phyloP scores from a whole-genome alignment of 2,329 filamentous ascomycete species.

The Fusarium sp. region DNA sequence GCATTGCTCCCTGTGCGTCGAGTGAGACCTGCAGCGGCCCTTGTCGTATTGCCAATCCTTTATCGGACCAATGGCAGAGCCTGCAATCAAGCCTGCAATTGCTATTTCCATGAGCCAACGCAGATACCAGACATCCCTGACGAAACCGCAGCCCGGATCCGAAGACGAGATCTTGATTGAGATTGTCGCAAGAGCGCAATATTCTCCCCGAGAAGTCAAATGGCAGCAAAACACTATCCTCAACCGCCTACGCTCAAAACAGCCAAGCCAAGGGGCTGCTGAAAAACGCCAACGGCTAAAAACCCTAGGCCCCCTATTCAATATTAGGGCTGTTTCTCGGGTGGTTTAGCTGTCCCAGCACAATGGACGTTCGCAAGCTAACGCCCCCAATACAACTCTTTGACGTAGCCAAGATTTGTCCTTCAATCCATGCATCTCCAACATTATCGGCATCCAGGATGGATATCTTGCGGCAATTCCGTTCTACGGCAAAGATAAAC shows the following conservation, averaged over 20 bases:
- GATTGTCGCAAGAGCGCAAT: neutral
- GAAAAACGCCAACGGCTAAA: slow-evolving; percentile 6
- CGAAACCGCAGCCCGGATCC: slow-evolving; percentile 23
- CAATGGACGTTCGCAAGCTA: slow-evolving; percentile 3
- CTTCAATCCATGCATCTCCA: neutral
- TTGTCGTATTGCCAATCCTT: slow-evolving; percentile 11
- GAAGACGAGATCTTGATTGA: slow-evolving; percentile 5
- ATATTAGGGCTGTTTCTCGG: slow-evolving; percentile 26
- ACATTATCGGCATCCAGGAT: neutral
- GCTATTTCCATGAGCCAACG: slow-evolving; percentile 26
- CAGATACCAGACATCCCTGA: slow-evolving; percentile 21
- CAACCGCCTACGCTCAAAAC: neutral
- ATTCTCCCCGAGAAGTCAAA: neutral
- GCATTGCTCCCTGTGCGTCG: slow-evolving; percentile 1
- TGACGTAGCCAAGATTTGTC: neutral
- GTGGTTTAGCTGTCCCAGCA: neutral
- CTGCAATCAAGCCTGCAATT: slow-evolving; percentile 11
- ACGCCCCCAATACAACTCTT: neutral
- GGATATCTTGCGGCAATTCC: neutral
- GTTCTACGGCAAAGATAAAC: neutral
- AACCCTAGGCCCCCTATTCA: slow-evolving; percentile 11
- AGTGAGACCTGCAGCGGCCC: slow-evolving; percentile 5
- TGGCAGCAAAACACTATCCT: neutral
- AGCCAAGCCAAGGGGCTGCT: slow-evolving; percentile 9
- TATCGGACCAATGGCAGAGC: slow-evolving; percentile 31